Evolutionary conservation across 371 early-diverging fungal species (phyloP).

Genomic region (Parasitella parasitica): DNA sequence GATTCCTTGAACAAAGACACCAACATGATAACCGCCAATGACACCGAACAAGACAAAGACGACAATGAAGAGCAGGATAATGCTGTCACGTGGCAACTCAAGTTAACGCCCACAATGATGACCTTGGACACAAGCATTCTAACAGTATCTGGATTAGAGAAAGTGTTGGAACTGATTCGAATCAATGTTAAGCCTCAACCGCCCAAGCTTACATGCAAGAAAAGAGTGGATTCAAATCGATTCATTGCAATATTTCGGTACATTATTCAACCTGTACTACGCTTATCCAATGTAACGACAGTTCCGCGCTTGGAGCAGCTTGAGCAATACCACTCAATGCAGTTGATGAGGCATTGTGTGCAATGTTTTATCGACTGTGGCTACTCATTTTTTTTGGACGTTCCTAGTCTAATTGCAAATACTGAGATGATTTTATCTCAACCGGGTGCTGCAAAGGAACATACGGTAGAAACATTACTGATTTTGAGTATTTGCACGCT

Average conservation of each 20-base stretch:
- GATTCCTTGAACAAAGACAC: neutral
- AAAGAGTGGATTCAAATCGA: constrained; percentile 8
- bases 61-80: neutral
- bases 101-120: constrained; percentile 42
- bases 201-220: constrained; percentile 10
- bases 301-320: constrained; percentile 15
- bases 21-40: neutral
- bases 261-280: constrained; percentile 22
- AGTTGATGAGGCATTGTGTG: constrained; percentile 44
- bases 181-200: constrained; percentile 43
- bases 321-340: constrained; percentile 39
- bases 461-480: constrained; percentile 32
- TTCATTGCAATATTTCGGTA: constrained; percentile 22
- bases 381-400: constrained; percentile 36
- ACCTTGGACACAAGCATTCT: constrained; percentile 49
- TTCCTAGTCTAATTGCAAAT: constrained; percentile 30
- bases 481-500: constrained; percentile 39
- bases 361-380: constrained; percentile 43
- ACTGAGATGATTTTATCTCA: constrained; percentile 36
- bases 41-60: constrained; percentile 17
- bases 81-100: constrained; percentile 45
- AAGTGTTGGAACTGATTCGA: constrained; percentile 43
- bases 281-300: constrained; percentile 8
- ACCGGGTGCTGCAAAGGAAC: constrained; percentile 30
- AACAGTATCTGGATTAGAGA: constrained; percentile 44